phyloP scores from a whole-genome alignment of 2,329 filamentous ascomycete species.

The Cladophialophora chaetospira region DNA sequence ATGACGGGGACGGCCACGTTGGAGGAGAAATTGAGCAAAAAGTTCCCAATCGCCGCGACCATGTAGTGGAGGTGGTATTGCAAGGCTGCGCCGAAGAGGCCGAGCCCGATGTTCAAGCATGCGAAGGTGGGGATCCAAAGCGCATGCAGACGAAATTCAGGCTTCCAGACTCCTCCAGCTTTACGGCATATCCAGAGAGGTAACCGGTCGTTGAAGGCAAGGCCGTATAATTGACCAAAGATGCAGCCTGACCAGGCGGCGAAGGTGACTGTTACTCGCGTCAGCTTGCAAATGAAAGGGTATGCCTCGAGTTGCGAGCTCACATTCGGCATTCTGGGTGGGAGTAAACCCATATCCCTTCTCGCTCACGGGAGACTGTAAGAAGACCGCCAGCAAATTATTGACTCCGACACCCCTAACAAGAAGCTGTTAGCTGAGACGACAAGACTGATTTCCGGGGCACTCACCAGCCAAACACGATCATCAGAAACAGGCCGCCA shows the following conservation, averaged over 20 bases:
- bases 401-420: not conserved
- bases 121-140: slow-evolving; percentile 38
- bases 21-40: not conserved
- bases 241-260: not conserved
- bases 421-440: slow-evolving; percentile 17
- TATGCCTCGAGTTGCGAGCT: too few relatives aligned
- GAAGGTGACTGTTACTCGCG: slow-evolving; percentile 5
- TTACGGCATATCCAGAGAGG: slow-evolving; percentile 28
- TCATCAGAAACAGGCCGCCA: slow-evolving; percentile 2
- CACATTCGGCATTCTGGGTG: slow-evolving; percentile 25
- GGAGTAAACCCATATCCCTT: slow-evolving; percentile 32
- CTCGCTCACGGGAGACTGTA: slow-evolving; percentile 23
- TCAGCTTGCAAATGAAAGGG: not conserved
- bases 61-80: slow-evolving; percentile 6
- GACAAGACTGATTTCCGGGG: too few relatives aligned
- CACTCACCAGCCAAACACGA: slow-evolving; percentile 7
- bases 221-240: not conserved
- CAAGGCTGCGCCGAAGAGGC: slow-evolving; percentile 34
- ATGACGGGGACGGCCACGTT: not conserved
- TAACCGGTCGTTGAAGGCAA: slow-evolving; percentile 28
- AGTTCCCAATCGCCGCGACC: not conserved
- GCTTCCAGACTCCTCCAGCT: slow-evolving; percentile 40
- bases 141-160: slow-evolving; percentile 44
- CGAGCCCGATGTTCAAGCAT: slow-evolving; percentile 38
- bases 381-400: slow-evolving; percentile 13